phyloP scores from a whole-genome alignment of 257 asterid genomes.

The Henckelia pumila region DNA sequence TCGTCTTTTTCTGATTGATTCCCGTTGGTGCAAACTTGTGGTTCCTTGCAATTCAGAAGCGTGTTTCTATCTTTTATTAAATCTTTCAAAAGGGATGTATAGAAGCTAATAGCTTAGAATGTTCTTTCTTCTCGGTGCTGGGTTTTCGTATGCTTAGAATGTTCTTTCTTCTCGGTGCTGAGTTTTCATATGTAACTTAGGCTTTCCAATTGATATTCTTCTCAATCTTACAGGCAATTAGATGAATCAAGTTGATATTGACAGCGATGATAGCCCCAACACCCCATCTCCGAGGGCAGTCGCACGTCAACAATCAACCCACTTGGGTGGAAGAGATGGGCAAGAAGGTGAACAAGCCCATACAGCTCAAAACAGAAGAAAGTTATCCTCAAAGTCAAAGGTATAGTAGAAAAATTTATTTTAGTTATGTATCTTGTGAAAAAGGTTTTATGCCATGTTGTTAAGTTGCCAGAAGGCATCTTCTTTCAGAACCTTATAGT shows the following conservation, averaged over 20 bases:
- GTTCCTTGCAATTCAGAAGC: background rate
- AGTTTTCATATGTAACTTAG: background rate
- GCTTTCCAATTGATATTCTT: conserved; percentile 4
- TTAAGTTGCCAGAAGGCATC: conserved; percentile 19
- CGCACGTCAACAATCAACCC: conserved; percentile 37
- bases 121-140: background rate
- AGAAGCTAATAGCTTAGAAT: background rate
- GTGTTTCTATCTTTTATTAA: background rate
- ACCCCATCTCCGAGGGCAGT: conserved; percentile 31
- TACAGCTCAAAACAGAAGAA: conserved; percentile 27
- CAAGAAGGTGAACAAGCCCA: conserved; percentile 29
- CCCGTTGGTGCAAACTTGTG: background rate
- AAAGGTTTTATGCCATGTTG: background rate
- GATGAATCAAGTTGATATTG: conserved; percentile 51
- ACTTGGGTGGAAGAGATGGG: conserved; percentile 40
- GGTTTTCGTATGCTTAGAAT: no score
- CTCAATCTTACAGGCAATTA: conserved; percentile 39
- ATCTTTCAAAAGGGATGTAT: background rate
- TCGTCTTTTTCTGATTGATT: conserved; percentile 1
- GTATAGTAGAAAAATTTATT: conserved; percentile 30
- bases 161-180: background rate
- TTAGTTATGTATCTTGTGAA: background rate
- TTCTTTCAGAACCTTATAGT: background rate
- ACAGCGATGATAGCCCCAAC: conserved; percentile 42
- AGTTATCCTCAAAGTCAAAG: conserved; percentile 48